Base-by-base conservation (phyloP, 176 grass and related monocot genomes). In the Saccharum officinarum region DNA sequence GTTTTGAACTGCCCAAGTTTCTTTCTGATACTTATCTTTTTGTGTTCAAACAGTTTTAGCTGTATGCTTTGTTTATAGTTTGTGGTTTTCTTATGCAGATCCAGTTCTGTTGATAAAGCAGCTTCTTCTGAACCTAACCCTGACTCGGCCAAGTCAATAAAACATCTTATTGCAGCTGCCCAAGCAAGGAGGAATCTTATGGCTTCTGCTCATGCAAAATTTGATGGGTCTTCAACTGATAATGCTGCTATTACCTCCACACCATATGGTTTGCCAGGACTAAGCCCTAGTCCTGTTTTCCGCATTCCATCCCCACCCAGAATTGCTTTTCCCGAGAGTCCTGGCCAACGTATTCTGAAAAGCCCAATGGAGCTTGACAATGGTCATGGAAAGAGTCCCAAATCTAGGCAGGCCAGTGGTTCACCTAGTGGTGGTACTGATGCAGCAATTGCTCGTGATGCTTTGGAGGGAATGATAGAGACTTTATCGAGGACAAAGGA, bases 401-500 rank as follows among this genome's bases (percentile, higher is more conserved):
- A 78, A 82, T 73, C 66, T 73, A 89, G 75, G 81, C 86, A 80
- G 68, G 73, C 66, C 31, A 83, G 59, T 1, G 71, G 79, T 75
- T 94, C 93, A 80, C 69, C 89, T 69, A 89, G 67, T 59, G 82
- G 76, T 85, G 86, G 89, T 69, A 89, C 92, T 72, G 97, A 99
- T 84, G 97, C 89, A 79, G 91, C 75, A 46, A 84, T 93, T 92
- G 93, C 93, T 68, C 94, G 90, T 76, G 97, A 94, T 86, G 72
- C 94, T 75, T 85, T 99, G 49, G 97, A 99, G 86, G 92, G 93
- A 83, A 95, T 95, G 94, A 83, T 99, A 90, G 97, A 99, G 86
- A 93, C 97, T 49, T 85, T 99, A 67, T 95, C 97, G 10, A 95
- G 97, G 86, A 99, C 93, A 83, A 99, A 99, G 31, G 97, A 99